Base-by-base conservation (phyloP, 257 asterid species). In the Paulownia fortunei region DNA sequence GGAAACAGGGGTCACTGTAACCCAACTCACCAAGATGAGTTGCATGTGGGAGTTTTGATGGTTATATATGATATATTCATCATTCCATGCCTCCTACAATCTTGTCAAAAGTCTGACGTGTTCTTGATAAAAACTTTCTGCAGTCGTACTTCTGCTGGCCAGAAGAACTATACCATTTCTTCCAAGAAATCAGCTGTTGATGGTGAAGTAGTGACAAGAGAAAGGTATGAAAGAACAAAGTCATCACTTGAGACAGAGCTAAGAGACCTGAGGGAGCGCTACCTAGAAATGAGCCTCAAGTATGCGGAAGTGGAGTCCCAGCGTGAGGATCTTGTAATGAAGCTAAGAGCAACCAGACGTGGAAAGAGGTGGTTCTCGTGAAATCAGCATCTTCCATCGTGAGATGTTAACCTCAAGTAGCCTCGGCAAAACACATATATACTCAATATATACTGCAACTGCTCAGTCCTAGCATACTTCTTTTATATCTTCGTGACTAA, bases 301-400 rank as follows among this genome's bases (percentile, higher is more conserved):
- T 95, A 90, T 54, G 99, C 99, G 0, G 97, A 95, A 85, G 99
- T 90, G 1, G 99, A 95, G 82, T 89, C 87, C 30, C 85, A 90
- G 72, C 87, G 99, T 0, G 99, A 93, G 84, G 91, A 87, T 82
- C 97, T 95, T 76, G 97, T 95, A 30, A 95, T 95, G 99, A 90
- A 95, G 85, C 96, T 95, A 16, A 95, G 82, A 84, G 77, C 86
- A 52, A 80, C 79, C 51, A 88, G 81, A 70, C 75, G 84, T 8
- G 97, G 88, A 59, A 91, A 79, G 88, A 89, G 87, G 78, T 89
- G 98, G 94, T 89, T 92, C 65, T 81, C 80, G 26, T 91, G 91
- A 89, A 72, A 69, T 34, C 52, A 19, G 2, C 24, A 36, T 37
- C 54, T n/a, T 65, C 11, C 10, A 32, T 54, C 58, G 8, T 42